Evolutionary conservation across 805 yeast genomes (phyloP).

Genomic region (Saccharomyces mikatae): DNA sequence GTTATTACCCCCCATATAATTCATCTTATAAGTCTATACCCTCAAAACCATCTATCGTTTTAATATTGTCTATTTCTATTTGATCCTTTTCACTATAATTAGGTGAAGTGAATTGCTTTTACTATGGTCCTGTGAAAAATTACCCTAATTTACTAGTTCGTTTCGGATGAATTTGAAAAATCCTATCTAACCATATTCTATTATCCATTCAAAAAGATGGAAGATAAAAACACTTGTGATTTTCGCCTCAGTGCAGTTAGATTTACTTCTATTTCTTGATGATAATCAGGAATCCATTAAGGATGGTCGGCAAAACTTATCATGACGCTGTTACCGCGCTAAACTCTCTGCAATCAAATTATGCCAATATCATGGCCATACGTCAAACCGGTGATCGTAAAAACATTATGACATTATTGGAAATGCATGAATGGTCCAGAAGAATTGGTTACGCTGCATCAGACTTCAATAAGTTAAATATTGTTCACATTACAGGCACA

Average conservation of each 20-base stretch:
- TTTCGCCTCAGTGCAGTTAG: neutral
- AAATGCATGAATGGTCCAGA: conserved; percentile 75
- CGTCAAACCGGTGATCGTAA: conserved; percentile 60
- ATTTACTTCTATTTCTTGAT: neutral
- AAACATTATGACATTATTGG: conserved; percentile 65
- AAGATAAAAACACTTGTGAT: neutral
- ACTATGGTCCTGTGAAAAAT: neutral
- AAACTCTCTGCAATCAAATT: conserved; percentile 85
- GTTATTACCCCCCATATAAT: neutral
- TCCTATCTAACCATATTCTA: neutral
- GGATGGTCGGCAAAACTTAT: conserved; percentile 23
- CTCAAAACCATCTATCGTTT: neutral
- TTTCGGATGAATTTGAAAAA: neutral
- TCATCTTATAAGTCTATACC: neutral
- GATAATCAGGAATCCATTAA: conserved; percentile 8
- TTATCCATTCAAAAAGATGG: neutral
- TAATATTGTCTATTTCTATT: neutral
- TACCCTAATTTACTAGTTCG: neutral
- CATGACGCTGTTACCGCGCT: conserved; percentile 78
- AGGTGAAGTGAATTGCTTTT: neutral
- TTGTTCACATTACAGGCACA: conserved; percentile 92
- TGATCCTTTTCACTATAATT: neutral
- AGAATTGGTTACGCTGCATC: conserved; percentile 57
- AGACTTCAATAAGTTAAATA: conserved; percentile 67
- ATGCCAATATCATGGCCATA: conserved; percentile 78